Percentiles rank a stretch among this genome's conserved stretches.
Conservation (phyloP, 2,329 filamentous ascomycete species). For the Xylaria hypoxylon region DNA sequence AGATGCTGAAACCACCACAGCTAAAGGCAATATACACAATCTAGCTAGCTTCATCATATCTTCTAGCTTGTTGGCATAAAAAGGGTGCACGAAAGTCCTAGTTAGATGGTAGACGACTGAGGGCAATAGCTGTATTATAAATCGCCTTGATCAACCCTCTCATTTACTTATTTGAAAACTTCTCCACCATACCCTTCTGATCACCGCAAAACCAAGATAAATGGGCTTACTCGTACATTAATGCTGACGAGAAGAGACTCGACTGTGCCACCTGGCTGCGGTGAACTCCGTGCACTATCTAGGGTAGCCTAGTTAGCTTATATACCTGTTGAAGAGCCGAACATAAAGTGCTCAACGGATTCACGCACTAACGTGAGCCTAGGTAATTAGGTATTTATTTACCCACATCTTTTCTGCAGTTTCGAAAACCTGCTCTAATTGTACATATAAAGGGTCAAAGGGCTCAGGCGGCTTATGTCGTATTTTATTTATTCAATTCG, state of each 20-base stretch:
- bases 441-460: background rate
- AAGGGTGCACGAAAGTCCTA: background rate
- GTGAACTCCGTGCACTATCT: conserved; percentile 11
- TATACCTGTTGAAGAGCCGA: background rate
- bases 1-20: conserved; percentile 10
- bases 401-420: background rate
- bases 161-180: conserved; percentile 1
- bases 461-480: background rate
- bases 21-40: conserved; percentile 1
- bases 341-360: background rate
- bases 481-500: background rate
- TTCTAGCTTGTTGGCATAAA: background rate
- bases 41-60: conserved; percentile 3
- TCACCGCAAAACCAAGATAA: conserved; percentile 8
- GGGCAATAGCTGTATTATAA: conserved; percentile 11
- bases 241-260: conserved; percentile 24
- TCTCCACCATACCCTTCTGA: background rate
- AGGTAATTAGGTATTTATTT: background rate
- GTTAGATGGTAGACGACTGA: background rate
- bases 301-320: background rate
- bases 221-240: conserved; percentile 14
- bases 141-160: background rate
- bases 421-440: too few relatives aligned
- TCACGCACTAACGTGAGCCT: background rate
- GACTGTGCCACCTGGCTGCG: conserved; percentile 22